phyloP scores from a whole-genome alignment of 352 stramenopile genomes.

The Halophytophthora polymorphica region DNA sequence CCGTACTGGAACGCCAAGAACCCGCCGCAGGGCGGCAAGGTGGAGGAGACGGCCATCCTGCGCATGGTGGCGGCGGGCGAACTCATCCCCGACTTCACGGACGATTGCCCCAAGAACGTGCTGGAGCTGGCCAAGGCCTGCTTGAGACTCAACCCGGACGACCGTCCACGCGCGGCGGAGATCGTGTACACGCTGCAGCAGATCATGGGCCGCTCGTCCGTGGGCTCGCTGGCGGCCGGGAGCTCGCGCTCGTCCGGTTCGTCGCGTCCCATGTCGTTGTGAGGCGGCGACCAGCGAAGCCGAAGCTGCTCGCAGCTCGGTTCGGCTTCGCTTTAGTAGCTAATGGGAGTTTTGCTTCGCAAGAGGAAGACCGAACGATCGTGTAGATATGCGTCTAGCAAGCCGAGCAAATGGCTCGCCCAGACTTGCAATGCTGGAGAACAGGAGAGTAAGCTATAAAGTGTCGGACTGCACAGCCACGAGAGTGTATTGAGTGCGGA shows the following conservation, averaged over 20 bases:
- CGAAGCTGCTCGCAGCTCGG: too few relatives aligned
- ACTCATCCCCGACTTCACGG: slow-evolving; percentile 51
- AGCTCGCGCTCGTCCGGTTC: slow-evolving; percentile 20
- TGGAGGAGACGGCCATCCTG: slow-evolving; percentile 32
- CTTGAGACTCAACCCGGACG: slow-evolving; percentile 46
- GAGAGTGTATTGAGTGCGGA: too few relatives aligned
- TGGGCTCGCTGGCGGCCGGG: slow-evolving; percentile 8
- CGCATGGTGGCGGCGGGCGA: slow-evolving; percentile 57
- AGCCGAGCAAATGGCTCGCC: too few relatives aligned
- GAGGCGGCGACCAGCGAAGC: too few relatives aligned
- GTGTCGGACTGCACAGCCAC: too few relatives aligned
- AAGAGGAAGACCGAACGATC: too few relatives aligned
- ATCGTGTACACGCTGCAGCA: slow-evolving; percentile 61
- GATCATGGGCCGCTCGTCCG: slow-evolving; percentile 24
- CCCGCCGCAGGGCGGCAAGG: slow-evolving; percentile 21
- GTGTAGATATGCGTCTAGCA: too few relatives aligned
- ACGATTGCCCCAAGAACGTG: slow-evolving; percentile 40
- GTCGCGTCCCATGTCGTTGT: slow-evolving; percentile 20
- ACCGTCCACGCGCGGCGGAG: slow-evolving; percentile 56
- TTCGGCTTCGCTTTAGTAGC: too few relatives aligned
- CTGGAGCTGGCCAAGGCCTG: slow-evolving; percentile 49
- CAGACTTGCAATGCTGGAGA: too few relatives aligned
- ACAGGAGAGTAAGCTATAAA: too few relatives aligned
- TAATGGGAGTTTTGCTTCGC: too few relatives aligned
- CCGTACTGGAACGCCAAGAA: slow-evolving; percentile 31